Conservation (phyloP, 805 yeast species). For the Teunomyces kruisii region DNA sequence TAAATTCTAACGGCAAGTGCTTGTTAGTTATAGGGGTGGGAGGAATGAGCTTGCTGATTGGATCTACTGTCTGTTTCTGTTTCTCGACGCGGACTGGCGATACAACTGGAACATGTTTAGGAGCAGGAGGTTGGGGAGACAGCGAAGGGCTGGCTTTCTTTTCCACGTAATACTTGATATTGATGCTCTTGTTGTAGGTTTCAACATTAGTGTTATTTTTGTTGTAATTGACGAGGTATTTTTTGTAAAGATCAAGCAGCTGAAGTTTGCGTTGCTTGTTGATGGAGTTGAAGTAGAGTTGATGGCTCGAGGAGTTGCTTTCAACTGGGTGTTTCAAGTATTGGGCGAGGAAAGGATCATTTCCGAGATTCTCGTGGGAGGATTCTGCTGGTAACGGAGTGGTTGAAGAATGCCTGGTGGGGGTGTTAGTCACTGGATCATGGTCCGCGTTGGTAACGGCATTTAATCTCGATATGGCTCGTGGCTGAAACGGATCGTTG, state of each 20-base stretch:
- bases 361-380: neutral
- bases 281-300: constrained; percentile 18
- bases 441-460: neutral
- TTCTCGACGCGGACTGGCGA: constrained; percentile 1
- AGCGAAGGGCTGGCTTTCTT: neutral
- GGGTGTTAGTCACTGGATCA: neutral
- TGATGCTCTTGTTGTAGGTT: neutral
- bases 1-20: constrained; percentile 52
- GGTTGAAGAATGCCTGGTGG: neutral
- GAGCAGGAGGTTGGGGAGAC: neutral
- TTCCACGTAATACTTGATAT: neutral
- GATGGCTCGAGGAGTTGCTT: constrained; percentile 14
- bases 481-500: neutral
- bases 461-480: neutral
- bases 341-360: constrained; percentile 21
- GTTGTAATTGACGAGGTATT: constrained; percentile 15
- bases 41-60: neutral
- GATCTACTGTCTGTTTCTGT: neutral
- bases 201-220: neutral
- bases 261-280: constrained; percentile 17
- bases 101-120: neutral
- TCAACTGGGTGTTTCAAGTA: constrained; percentile 17
- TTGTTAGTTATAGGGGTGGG: constrained; percentile 5
- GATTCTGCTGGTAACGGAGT: neutral
- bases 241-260: constrained; percentile 23